Evolutionary conservation across 1,284 basidiomycete genomes (phyloP), one percentile per base, ranked within the genome.

Genomic region (Ceratobasidium sp.): DNA sequence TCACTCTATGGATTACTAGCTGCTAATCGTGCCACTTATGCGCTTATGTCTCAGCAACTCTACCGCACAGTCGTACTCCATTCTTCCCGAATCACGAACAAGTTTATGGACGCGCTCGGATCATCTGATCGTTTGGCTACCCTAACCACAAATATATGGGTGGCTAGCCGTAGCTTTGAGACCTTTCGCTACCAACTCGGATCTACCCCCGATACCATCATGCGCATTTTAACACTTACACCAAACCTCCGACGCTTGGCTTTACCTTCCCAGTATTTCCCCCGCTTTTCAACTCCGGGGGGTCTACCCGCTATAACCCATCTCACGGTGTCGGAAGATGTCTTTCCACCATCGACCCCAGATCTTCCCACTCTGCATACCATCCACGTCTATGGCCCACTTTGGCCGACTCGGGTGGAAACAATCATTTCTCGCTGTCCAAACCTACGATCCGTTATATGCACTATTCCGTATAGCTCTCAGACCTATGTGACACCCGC

Each of bases 341-440:
- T 69, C 3, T 69, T 69, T 33, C 64, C 53, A 21, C 48, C 40
- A 33, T 69, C 64, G 4, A 69, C 64, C 21, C 64, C 64, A 18
- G 42, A 28, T 6, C 51, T 69, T 40, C 64, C 25, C 16, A 33
- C 51, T 12, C 28, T 69, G 21, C 18, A 42, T 30, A 69, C 64
- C 9, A 44, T 69, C 36, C 64, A 69, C 46, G 25, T 69, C 14
- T 33, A 44, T 28, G 64, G 64, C 25, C 64, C 53, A 30, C 64
- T 69, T 53, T 69, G 64, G 64, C 64, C 64, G 25, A 56, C 64
- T 23, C 64, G 64, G 16, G 53, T 53, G 8, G 64, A 69, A 25
- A 69, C 38, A 44, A 28, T 69, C 9, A 69, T 69, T 44, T 69
- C 64, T 12, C 64, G 46, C 30, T 69, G 64, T 25, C 64, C 64